Evolutionary conservation across 495 filamentous ascomycete species (phyloP).

Genomic region (Chaetomium fimeti): DNA sequence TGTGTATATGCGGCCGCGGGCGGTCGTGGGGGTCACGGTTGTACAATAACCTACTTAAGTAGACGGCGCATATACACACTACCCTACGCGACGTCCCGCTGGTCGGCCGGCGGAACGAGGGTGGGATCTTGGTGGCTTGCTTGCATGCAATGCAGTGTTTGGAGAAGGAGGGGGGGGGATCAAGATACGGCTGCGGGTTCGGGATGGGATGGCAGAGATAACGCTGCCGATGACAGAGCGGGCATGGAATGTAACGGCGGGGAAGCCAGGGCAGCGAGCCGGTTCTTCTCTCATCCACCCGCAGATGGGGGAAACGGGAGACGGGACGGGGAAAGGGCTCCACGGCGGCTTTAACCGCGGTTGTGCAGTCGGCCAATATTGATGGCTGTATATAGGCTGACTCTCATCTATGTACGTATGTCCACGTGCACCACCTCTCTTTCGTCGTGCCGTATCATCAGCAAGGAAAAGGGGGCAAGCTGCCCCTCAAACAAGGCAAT

Average conservation of each 20-base stretch:
- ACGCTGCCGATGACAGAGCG: not conserved
- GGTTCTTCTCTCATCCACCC: not conserved
- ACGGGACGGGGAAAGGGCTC: not conserved
- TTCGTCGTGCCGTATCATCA: not conserved
- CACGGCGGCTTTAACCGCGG: not conserved
- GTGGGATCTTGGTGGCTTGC: too few relatives aligned
- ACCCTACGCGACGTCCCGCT: too few relatives aligned
- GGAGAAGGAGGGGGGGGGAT: too few relatives aligned
- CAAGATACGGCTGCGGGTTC: too few relatives aligned
- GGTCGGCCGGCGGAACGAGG: too few relatives aligned
- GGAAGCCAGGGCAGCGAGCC: not conserved
- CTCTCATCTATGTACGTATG: too few relatives aligned
- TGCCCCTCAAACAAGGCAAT: not conserved
- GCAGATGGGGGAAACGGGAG: not conserved
- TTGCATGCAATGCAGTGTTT: too few relatives aligned
- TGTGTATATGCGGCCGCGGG: not conserved
- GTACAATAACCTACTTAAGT: not conserved
- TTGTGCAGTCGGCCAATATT: too few relatives aligned
- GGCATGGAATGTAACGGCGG: not conserved
- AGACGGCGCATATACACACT: too few relatives aligned
- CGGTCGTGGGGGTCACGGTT: constrained; percentile 2
- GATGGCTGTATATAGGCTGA: too few relatives aligned
- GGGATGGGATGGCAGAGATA: too few relatives aligned
- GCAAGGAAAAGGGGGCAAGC: not conserved
- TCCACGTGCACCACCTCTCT: too few relatives aligned